Conservation (phyloP, 2,329 filamentous ascomycete genomes). For the Scedosporium boydii region DNA sequence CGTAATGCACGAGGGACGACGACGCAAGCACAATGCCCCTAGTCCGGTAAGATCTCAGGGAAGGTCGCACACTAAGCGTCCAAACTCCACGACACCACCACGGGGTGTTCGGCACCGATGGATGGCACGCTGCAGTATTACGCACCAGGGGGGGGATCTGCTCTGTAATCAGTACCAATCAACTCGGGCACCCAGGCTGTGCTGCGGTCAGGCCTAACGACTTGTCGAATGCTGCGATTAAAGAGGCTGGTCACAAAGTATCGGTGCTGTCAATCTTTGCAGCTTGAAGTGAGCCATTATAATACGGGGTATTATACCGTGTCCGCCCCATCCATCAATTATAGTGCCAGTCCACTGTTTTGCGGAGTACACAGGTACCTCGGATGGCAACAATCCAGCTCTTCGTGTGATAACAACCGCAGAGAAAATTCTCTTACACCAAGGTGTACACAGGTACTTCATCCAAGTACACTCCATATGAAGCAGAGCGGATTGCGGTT, state of each 20-base stretch:
- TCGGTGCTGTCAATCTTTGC: no score
- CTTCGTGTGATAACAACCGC: no score
- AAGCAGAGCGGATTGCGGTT: no score
- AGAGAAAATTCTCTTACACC: no score
- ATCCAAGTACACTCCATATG: no score
- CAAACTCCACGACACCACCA: neutral
- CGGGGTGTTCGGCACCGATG: neutral
- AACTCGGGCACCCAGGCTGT: neutral
- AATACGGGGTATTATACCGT: neutral
- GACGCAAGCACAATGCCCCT: neutral
- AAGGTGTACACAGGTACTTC: no score
- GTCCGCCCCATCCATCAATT: no score
- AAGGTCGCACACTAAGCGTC: neutral
- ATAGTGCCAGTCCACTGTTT: no score
- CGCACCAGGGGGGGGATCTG: neutral
- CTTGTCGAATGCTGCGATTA: neutral
- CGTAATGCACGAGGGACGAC: neutral
- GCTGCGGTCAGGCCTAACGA: neutral
- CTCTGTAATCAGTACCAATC: neutral
- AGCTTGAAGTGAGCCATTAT: neutral
- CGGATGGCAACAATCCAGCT: no score
- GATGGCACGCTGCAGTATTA: neutral
- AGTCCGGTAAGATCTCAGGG: neutral
- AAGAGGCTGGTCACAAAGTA: neutral
- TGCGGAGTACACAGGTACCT: no score